phyloP scores from a whole-genome alignment of 495 filamentous ascomycete genomes.

The Amniculicola lignicola region DNA sequence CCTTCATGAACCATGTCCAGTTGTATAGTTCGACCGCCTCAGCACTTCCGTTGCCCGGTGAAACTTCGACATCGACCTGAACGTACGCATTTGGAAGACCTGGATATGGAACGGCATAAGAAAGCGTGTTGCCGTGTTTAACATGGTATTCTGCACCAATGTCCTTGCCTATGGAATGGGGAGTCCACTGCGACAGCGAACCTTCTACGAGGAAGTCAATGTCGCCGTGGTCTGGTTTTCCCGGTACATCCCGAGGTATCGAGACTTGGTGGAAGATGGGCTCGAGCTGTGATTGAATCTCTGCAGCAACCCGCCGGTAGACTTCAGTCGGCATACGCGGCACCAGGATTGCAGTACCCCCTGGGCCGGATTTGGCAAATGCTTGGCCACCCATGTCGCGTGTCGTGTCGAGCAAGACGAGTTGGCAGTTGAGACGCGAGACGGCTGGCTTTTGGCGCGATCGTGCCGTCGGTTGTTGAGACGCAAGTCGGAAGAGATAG shows the following conservation, averaged over 20 bases:
- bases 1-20: slow-evolving; percentile 61
- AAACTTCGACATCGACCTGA: slow-evolving; percentile 64
- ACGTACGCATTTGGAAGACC: slow-evolving; percentile 42
- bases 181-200: neutral
- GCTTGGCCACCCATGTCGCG: slow-evolving; percentile 43
- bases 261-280: slow-evolving; percentile 19
- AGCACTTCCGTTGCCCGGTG: slow-evolving; percentile 34
- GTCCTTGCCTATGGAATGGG: neutral
- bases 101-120: slow-evolving; percentile 28
- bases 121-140: slow-evolving; percentile 4
- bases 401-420: no score
- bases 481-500: neutral
- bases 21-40: slow-evolving; percentile 38
- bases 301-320: slow-evolving; percentile 14
- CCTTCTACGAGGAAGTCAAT: slow-evolving; percentile 41
- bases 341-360: slow-evolving; percentile 28
- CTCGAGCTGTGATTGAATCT: slow-evolving; percentile 6
- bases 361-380: slow-evolving; percentile 31
- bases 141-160: slow-evolving; percentile 14
- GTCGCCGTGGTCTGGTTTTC: slow-evolving; percentile 40
- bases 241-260: slow-evolving; percentile 34
- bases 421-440: no score
- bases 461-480: no score
- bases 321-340: slow-evolving; percentile 32
- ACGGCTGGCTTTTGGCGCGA: no score